Percentiles rank a stretch among this genome's conserved stretches.
Evolutionary conservation across 2,329 filamentous ascomycete species (phyloP).

Genomic region (Coniochaeta pulveracea): DNA sequence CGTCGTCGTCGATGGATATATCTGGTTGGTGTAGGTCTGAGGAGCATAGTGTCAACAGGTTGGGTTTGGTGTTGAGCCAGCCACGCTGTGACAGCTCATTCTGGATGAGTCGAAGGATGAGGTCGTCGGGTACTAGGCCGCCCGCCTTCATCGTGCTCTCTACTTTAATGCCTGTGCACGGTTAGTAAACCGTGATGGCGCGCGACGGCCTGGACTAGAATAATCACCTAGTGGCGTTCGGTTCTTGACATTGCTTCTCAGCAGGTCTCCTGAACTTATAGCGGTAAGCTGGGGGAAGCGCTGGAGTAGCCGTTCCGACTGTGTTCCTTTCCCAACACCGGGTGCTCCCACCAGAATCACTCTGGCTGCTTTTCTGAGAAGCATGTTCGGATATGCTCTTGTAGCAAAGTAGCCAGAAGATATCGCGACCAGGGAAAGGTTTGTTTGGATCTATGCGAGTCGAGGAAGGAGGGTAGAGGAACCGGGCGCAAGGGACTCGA

Average conservation of each 20-base stretch:
- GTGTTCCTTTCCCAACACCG: slow-evolving; percentile 95
- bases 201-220: slow-evolving; percentile 6
- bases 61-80: slow-evolving; percentile 53
- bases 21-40: slow-evolving; percentile 26
- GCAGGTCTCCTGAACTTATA: slow-evolving; percentile 86
- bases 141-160: slow-evolving; percentile 81
- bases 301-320: slow-evolving; percentile 77
- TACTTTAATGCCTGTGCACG: slow-evolving; percentile 66
- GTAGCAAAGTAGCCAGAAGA: too few species aligned
- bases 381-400: too few species aligned
- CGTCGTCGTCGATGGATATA: slow-evolving; percentile 21
- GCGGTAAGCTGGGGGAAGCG: slow-evolving; percentile 82
- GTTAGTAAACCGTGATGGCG: not conserved
- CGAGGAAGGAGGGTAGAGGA: too few species aligned
- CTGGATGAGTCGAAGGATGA: slow-evolving; percentile 87
- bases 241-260: slow-evolving; percentile 85
- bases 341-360: slow-evolving; percentile 92
- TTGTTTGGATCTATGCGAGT: too few species aligned
- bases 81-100: slow-evolving; percentile 77
- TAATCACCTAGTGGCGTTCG: slow-evolving; percentile 70
- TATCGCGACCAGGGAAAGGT: too few species aligned
- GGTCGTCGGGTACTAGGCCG: slow-evolving; percentile 78
- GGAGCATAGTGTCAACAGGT: slow-evolving; percentile 41
- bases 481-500: too few species aligned
- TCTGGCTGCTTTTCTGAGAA: slow-evolving; percentile 70